Percentiles rank a stretch among this genome's conserved stretches.
Conservation (phyloP, 129 eudicot genomes). For the Tagetes erecta region DNA sequence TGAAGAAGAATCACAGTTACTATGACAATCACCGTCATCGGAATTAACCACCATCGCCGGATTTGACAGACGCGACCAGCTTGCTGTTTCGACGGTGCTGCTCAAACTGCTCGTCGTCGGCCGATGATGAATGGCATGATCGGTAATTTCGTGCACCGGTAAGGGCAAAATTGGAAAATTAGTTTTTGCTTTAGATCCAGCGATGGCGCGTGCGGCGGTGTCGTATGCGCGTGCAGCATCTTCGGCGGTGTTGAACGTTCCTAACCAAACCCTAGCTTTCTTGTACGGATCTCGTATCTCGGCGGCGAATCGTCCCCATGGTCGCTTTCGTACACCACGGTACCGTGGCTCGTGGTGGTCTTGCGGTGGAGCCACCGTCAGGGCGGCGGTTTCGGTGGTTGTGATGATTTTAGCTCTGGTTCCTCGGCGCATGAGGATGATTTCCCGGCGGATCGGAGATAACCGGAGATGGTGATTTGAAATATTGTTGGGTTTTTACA, state of each 20-base stretch:
- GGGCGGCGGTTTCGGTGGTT: neutral
- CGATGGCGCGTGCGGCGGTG: constrained; percentile 24
- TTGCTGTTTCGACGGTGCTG: constrained; percentile 28
- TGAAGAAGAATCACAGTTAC: constrained; percentile 29
- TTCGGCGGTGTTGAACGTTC: constrained; percentile 27
- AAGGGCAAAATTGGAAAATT: constrained; percentile 23
- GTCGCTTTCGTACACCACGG: constrained; percentile 25
- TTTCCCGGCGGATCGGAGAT: constrained; percentile 2
- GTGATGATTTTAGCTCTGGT: neutral
- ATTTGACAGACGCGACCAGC: constrained; percentile 12
- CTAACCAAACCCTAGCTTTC: constrained; percentile 27
- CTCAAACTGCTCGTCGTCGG: constrained; percentile 29
- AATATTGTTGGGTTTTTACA: too few relatives aligned
- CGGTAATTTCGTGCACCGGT: neutral
- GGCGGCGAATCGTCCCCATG: constrained; percentile 31
- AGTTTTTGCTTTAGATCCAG: constrained; percentile 20
- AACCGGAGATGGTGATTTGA: too few relatives aligned
- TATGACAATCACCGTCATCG: constrained; percentile 19
- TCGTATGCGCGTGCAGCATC: constrained; percentile 32
- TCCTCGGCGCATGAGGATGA: neutral
- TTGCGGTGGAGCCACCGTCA: neutral
- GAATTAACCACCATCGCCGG: neutral
- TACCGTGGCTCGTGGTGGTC: constrained; percentile 8
- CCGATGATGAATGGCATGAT: neutral
- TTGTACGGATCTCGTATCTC: constrained; percentile 26